Conservation (phyloP, 495 filamentous ascomycete species). For the Oidiodendron maius region DNA sequence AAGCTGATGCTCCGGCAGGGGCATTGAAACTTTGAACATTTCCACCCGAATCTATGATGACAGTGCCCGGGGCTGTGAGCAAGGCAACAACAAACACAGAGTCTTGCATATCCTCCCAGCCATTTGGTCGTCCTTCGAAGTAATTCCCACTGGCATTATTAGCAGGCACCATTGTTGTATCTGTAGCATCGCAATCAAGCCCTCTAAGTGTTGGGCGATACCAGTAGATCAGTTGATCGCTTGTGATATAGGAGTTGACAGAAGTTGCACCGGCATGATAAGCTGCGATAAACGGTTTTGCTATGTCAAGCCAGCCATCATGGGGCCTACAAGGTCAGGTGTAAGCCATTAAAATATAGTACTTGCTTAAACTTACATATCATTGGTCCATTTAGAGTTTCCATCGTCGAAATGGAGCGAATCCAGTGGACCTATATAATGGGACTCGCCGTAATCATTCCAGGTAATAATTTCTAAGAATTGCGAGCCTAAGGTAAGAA, state of each 20-base stretch:
- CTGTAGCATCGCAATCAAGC: constrained; percentile 47
- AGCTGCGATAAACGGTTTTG: constrained; percentile 54
- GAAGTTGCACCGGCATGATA: constrained; percentile 43
- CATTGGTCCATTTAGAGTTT: constrained; percentile 55
- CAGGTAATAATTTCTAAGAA: constrained; percentile 52
- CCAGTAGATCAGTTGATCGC: constrained; percentile 55
- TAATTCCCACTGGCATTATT: constrained; percentile 47
- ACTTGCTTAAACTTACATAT: constrained; percentile 43
- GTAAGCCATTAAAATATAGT: constrained; percentile 9
- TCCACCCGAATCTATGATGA: constrained; percentile 44
- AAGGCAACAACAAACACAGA: constrained; percentile 51
- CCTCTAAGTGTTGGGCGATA: constrained; percentile 46
- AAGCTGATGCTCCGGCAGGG: constrained; percentile 43
- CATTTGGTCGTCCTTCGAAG: constrained; percentile 51
- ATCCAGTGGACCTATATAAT: constrained; percentile 44
- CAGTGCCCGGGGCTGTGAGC: constrained; percentile 38
- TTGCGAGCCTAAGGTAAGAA: constrained; percentile 41
- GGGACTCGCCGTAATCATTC: constrained; percentile 61
- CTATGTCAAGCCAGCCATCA: constrained; percentile 52
- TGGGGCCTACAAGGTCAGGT: constrained; percentile 32
- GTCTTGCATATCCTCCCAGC: constrained; percentile 46
- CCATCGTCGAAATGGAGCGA: constrained; percentile 50
- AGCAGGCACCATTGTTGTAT: constrained; percentile 41
- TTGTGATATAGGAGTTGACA: constrained; percentile 34
- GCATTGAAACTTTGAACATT: constrained; percentile 40